A percentile compares a stretch with the other conserved stretches of the same genome.
These are phyloP conservation scores for Aurantiochytrium sp. DNA, from an alignment of 108 stramenopile genomes.

Conservation along the genomic window DNA sequence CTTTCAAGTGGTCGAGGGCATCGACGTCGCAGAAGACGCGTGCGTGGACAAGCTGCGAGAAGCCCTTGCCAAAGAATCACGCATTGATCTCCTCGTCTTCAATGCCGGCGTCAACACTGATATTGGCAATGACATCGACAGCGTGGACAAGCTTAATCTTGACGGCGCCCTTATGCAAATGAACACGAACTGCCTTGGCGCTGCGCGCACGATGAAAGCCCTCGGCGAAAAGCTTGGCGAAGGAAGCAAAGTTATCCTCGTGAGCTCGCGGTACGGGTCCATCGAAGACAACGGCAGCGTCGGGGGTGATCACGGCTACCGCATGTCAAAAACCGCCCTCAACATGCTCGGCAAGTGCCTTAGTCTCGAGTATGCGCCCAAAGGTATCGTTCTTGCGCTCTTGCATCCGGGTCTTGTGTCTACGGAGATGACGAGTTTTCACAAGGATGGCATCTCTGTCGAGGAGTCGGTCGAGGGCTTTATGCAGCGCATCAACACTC, in stretches of 20 bases:
- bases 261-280: neutral
- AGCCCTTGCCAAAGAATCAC: neutral
- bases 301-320: neutral
- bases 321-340: constrained; percentile 14
- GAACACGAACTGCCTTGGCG: neutral
- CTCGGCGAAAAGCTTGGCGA: neutral
- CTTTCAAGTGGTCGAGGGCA: neutral
- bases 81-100: neutral
- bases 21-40: neutral
- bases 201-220: neutral
- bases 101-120: neutral
- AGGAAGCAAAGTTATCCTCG: neutral
- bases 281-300: constrained; percentile 6
- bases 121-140: neutral
- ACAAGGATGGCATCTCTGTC: neutral
- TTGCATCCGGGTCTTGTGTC: neutral
- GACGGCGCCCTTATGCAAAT: neutral
- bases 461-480: neutral
- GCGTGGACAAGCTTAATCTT: neutral
- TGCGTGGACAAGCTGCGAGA: neutral
- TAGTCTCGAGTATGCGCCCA: neutral
- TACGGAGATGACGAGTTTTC: neutral
- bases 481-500: neutral
- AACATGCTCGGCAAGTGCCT: constrained; percentile 1
- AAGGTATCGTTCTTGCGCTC: neutral